Evolutionary conservation across 306 rosid genomes (phyloP), one percentile per base, ranked within the genome.

Genomic region (Fagus sylvatica): DNA sequence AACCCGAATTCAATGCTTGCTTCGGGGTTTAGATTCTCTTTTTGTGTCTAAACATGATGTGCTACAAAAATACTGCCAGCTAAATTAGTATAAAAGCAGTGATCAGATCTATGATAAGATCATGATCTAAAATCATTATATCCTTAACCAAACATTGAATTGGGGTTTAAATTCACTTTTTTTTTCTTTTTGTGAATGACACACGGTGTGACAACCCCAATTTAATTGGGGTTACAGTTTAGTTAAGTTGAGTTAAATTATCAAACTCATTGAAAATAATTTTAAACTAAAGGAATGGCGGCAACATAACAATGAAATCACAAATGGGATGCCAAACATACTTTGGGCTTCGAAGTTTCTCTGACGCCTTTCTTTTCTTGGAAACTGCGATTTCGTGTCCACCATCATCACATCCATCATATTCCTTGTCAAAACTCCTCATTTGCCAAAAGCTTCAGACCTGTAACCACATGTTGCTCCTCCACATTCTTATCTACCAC

Each of bases 361-460:
- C 80, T 1, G 90, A 76, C 42, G 90, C 91, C 84, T 95, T 93
- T 76, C 98, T 87, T 78, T 95, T 95, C 83, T 86, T 95, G 13
- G 93, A 85, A 71, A 34, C 80, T 7, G 28, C 15, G 43, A 65
- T 48, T 72, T 79, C 39, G 40, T 76, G 55, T 81, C 76, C 5
- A 82, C 73, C 51, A 43, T 82, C 79, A 53, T 80, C 48, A 66
- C 78, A 82, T 67, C 86, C 90, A 74, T 81, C 82, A 61, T n/a
- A 55, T 74, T 87, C 93, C 82, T 61, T 87, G 28, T 85, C 87
- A 73, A 87, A 73, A 79, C n/a, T 74, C 88, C 80, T 83, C 88
- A 69, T 82, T 79, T 11, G 90, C 77, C 54, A 95, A 88, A 88
- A 84, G 85, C 79, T 85, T 91, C 19, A 87, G 70, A 16, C 82